Base-by-base conservation (phyloP, 345 rosid genomes). In the Lepidium sativum region DNA sequence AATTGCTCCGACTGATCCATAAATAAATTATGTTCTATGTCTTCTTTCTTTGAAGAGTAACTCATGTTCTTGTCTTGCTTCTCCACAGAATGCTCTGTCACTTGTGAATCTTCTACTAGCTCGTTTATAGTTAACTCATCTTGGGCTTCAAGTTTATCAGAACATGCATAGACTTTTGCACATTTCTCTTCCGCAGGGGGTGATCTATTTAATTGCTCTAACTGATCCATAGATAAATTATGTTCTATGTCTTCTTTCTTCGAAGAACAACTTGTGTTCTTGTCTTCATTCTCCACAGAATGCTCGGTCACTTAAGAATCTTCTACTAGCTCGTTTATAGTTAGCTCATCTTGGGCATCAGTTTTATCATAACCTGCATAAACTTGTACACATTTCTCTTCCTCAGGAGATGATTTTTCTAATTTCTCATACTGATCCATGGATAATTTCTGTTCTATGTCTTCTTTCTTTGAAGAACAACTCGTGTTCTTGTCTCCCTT, bases 401-500 rank as follows among this genome's bases (percentile, higher is more conserved):
- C 43, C 9, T n/a, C 33, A 47, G 14, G 20, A 0, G 13, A 14
- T 21, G 55, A 69, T 71, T 65, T 61, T 4, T n/a, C 5, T 21
- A 37, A 29, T 16, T 49, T 8, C 54, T 35, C 47, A 25, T 56
- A 54, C 34, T 25, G 11, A 29, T 59, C 25, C 54, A 4, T 23
- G 1, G 50, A 17, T 9, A 17, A n/a, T 1, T 18, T 27, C 16
- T 57, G 49, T 18, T 27, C 18, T 25, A 4, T 34, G 21, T 20
- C 70, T 47, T 71, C 60, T 31, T 55, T 71, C 32, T 31, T 48
- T 15, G 54, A 40, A 35, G 52, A 41, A 40, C 31, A 21, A 21
- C 7, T 67, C 0, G 1, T 9, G 14, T 52, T 61, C 35, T 17
- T 25, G 20, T 54, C 48, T 37, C 45, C 55, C 14, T 39, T 65